Percentiles rank a stretch among this genome's conserved stretches.
Conservation (phyloP, 768 basidiomycete species). For the Collybia sordida region DNA sequence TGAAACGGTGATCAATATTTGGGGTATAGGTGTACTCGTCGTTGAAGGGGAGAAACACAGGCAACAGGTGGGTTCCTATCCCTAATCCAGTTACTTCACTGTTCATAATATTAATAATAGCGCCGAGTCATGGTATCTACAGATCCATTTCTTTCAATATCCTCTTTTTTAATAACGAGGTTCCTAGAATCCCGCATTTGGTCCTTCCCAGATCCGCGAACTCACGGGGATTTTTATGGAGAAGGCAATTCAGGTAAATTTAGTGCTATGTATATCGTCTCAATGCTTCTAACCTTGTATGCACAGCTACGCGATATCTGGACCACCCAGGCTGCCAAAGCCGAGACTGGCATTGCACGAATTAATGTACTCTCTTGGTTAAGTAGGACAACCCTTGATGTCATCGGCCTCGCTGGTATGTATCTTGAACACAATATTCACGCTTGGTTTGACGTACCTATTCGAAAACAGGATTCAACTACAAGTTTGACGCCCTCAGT, state of each 20-base stretch:
- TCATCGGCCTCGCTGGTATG: conserved; percentile 69
- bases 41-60: conserved; percentile 48
- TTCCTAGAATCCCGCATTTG: conserved; percentile 65
- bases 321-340: conserved; percentile 29
- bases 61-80: conserved; percentile 37
- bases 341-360: conserved; percentile 19
- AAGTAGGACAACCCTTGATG: conserved; percentile 68
- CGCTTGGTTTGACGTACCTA: conserved; percentile 20
- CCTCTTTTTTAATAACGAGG: background rate
- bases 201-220: conserved; percentile 55
- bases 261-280: background rate
- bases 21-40: conserved; percentile 44
- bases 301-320: conserved; percentile 50
- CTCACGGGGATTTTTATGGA: conserved; percentile 56
- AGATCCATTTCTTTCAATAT: background rate
- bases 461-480: conserved; percentile 26
- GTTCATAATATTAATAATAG: conserved; percentile 17
- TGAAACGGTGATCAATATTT: background rate
- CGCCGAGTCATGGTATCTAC: conserved; percentile 41
- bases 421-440: conserved; percentile 34
- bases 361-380: conserved; percentile 69
- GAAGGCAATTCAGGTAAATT: conserved; percentile 48
- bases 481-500: conserved; percentile 22
- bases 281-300: background rate
- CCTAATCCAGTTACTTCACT: background rate